phyloP scores from a whole-genome alignment of 768 basidiomycete species.

The Lyophyllum semitale region DNA sequence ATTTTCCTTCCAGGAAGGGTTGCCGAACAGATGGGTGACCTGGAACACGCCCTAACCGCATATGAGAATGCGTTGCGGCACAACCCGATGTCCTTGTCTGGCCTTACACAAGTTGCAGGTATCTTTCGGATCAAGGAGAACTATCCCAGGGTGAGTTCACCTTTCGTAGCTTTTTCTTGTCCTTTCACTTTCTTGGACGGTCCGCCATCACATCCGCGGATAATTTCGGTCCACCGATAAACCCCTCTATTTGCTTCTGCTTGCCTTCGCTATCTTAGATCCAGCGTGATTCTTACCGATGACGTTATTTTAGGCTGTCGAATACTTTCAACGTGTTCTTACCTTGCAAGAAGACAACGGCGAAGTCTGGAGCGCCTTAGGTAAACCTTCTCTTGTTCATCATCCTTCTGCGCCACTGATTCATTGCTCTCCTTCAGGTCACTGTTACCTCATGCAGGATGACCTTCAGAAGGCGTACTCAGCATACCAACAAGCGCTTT shows the following conservation, averaged over 20 bases:
- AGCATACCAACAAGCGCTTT: slow-evolving; percentile 97
- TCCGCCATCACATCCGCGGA: slow-evolving; percentile 45
- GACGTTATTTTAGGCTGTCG: slow-evolving; percentile 77
- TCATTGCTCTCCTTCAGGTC: slow-evolving; percentile 52
- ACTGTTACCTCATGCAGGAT: slow-evolving; percentile 99
- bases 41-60: slow-evolving; percentile 88
- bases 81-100: slow-evolving; percentile 88
- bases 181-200: too few species aligned
- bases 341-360: slow-evolving; percentile 93
- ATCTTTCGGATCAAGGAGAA: slow-evolving; percentile 98
- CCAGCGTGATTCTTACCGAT: slow-evolving; percentile 30
- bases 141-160: slow-evolving; percentile 80
- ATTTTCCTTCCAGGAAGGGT: slow-evolving; percentile 68
- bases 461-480: slow-evolving; percentile 98
- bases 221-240: slow-evolving; percentile 26
- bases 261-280: slow-evolving; percentile 29
- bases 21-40: slow-evolving; percentile 93
- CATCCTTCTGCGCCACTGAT: slow-evolving; percentile 17
- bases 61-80: slow-evolving; percentile 96
- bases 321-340: slow-evolving; percentile 94
- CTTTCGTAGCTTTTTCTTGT: slow-evolving; percentile 24
- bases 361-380: slow-evolving; percentile 97
- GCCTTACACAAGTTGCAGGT: slow-evolving; percentile 91
- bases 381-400: slow-evolving; percentile 40
- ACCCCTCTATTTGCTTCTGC: slow-evolving; percentile 30